These are phyloP conservation scores for Aspergillus taichungensis DNA, from an alignment of 495 filamentous ascomycete species.

Conservation along the genomic window DNA sequence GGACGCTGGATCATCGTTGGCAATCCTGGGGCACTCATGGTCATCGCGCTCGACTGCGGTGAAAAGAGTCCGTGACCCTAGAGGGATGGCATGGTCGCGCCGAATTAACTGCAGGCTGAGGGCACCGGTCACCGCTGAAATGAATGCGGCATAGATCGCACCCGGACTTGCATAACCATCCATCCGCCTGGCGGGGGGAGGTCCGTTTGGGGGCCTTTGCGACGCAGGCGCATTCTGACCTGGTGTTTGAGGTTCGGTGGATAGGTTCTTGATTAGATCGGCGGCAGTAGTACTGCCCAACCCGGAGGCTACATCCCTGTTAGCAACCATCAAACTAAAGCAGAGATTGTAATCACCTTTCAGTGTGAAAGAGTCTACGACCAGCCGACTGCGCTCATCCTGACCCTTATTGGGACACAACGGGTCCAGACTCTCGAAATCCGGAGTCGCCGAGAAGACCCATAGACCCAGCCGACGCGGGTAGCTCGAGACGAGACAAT, in stretches of 20 bases:
- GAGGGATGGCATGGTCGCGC: conserved; percentile 29
- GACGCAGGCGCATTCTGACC: conserved; percentile 10
- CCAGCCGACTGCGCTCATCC: conserved; percentile 25
- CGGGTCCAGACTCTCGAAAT: conserved; percentile 29
- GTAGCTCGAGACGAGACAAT: conserved; percentile 34
- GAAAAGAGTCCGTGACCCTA: conserved; percentile 38
- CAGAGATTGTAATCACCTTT: conserved; percentile 22
- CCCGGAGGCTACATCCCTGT: conserved; percentile 25
- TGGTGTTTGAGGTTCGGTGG: conserved; percentile 23
- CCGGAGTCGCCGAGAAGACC: conserved; percentile 36
- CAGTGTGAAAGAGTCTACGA: conserved; percentile 25
- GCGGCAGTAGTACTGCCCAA: conserved; percentile 29
- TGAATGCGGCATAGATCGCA: conserved; percentile 37
- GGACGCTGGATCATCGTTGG: conserved; percentile 22
- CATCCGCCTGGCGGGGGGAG: conserved; percentile 18
- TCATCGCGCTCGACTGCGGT: conserved; percentile 25
- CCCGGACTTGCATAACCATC: conserved; percentile 29
- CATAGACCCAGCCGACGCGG: conserved; percentile 36
- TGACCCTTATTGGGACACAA: conserved; percentile 20
- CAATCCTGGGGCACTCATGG: conserved; percentile 22
- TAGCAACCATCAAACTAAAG: not conserved
- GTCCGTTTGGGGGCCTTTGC: conserved; percentile 21
- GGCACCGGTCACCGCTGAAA: conserved; percentile 35
- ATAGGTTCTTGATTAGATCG: conserved; percentile 33
- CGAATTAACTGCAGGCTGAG: conserved; percentile 34